Conservation (phyloP, 2,329 filamentous ascomycete genomes). For the Fusarium nurragi region DNA sequence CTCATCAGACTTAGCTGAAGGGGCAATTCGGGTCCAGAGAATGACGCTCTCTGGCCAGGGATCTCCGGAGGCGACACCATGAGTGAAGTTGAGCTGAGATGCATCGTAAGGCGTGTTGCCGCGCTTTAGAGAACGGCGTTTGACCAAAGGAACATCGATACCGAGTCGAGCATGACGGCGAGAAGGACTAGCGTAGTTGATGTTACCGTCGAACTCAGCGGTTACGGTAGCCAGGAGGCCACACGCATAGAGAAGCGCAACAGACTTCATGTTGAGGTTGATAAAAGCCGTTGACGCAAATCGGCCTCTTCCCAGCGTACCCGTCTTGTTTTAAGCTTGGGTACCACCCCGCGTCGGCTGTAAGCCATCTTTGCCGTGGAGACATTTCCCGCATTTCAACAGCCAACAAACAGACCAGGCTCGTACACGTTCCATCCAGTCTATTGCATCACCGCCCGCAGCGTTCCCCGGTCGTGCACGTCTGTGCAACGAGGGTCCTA, state of each 20-base stretch:
- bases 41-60: slow-evolving; percentile 67
- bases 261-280: slow-evolving; percentile 16
- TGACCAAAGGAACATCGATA: slow-evolving; percentile 63
- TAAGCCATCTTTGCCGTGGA: background rate
- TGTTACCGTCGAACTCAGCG: slow-evolving; percentile 54
- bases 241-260: background rate
- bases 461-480: background rate
- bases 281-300: background rate
- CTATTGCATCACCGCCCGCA: slow-evolving; percentile 20
- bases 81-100: slow-evolving; percentile 67
- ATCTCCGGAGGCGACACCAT: slow-evolving; percentile 65
- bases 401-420: slow-evolving; percentile 17
- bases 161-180: slow-evolving; percentile 70
- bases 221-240: slow-evolving; percentile 12
- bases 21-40: slow-evolving; percentile 60
- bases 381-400: background rate
- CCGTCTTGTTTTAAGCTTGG: slow-evolving; percentile 10
- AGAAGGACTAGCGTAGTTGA: slow-evolving; percentile 76
- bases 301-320: background rate
- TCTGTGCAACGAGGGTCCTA: background rate
- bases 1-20: slow-evolving; percentile 55
- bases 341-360: slow-evolving; percentile 1
- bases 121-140: slow-evolving; percentile 30
- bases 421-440: slow-evolving; percentile 19
- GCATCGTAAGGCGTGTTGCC: slow-evolving; percentile 3